phyloP scores from a whole-genome alignment of 768 basidiomycete genomes.

The Holtermannia corniformis region DNA sequence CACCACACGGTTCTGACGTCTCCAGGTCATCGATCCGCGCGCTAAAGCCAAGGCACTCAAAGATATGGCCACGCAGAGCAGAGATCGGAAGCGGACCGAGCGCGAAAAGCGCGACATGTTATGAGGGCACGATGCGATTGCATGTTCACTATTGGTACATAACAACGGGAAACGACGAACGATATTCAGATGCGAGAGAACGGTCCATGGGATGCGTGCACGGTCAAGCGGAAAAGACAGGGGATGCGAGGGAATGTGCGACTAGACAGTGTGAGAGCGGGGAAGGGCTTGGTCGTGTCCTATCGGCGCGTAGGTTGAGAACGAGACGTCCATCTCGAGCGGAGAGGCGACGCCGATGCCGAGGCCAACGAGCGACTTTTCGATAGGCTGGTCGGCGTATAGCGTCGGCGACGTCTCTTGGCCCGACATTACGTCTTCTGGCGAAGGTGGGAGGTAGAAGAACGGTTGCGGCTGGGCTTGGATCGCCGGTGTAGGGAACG shows the following conservation, averaged over 20 bases:
- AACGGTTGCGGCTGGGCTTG: neutral
- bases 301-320: neutral
- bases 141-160: neutral
- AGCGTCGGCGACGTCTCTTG: neutral
- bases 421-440: neutral
- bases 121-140: neutral
- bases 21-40: slow-evolving; percentile 40
- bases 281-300: neutral
- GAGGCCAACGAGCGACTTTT: slow-evolving; percentile 21
- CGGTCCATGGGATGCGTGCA: neutral
- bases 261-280: neutral
- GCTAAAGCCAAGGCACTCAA: slow-evolving; percentile 33
- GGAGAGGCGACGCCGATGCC: slow-evolving; percentile 15
- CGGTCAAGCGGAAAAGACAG: neutral
- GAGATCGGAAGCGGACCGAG: slow-evolving; percentile 1
- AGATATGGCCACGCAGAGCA: slow-evolving; percentile 11
- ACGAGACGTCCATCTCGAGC: neutral
- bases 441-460: slow-evolving; percentile 7
- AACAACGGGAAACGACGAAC: neutral
- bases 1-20: neutral
- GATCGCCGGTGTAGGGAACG: neutral
- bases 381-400: neutral
- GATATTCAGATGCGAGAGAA: neutral
- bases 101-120: neutral
- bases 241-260: neutral